Conservation (phyloP, 1,139 yeast genomes). For the Geotrichum aggregatum region DNA sequence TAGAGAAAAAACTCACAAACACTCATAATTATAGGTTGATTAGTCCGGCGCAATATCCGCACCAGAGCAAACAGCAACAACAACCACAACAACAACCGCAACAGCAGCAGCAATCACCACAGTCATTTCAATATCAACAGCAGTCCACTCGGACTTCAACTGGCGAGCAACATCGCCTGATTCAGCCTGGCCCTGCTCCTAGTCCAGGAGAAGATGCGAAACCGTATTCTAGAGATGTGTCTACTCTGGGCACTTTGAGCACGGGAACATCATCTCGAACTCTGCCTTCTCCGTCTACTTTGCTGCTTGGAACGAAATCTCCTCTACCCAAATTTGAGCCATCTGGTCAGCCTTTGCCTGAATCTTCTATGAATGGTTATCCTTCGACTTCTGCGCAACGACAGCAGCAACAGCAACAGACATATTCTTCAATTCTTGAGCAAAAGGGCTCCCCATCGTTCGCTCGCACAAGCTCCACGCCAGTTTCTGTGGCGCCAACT, state of each 20-base stretch:
- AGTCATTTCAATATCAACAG: no score
- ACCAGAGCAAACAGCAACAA: no score
- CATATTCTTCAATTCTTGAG: not conserved
- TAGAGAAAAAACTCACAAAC: constrained; percentile 15
- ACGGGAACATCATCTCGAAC: not conserved
- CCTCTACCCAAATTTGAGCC: not conserved
- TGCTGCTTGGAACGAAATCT: constrained; percentile 7
- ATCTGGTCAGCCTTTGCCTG: not conserved
- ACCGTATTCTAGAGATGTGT: no score
- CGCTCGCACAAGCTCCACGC: not conserved
- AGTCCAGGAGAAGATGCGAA: no score
- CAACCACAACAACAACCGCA: no score
- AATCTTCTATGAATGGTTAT: not conserved
- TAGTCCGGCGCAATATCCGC: not conserved
- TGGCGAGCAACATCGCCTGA: not conserved
- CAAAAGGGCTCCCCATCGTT: not conserved
- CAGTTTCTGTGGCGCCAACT: no score
- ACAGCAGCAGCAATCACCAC: no score
- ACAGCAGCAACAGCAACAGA: not conserved
- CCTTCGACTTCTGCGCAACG: not conserved
- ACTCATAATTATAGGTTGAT: not conserved
- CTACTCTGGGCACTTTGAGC: no score
- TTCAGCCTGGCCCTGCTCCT: not conserved
- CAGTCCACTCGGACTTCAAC: not conserved
- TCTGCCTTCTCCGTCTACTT: constrained; percentile 5